A percentile compares a stretch with the other conserved stretches of the same genome.
phyloP scores from a whole-genome alignment of 2,329 filamentous ascomycete species.

The Colletotrichum sp. region DNA sequence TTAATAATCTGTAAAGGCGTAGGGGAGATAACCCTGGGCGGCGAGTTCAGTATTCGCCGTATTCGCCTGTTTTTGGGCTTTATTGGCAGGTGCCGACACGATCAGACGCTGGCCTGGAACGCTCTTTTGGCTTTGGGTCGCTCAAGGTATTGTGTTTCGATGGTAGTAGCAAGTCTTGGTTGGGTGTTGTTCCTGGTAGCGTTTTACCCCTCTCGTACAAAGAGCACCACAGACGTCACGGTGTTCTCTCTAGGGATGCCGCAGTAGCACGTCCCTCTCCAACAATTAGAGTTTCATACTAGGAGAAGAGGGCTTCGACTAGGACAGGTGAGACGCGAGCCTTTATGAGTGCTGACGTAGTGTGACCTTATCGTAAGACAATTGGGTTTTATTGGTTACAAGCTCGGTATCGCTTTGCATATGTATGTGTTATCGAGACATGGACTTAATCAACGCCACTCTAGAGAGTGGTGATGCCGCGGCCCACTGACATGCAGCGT shows the following conservation, averaged over 20 bases:
- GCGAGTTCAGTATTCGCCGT: background rate
- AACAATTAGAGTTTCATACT: conserved; percentile 3
- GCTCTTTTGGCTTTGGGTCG: background rate
- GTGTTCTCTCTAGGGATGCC: background rate
- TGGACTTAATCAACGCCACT: background rate
- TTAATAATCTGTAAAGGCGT: background rate
- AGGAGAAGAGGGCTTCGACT: background rate
- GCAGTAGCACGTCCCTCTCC: conserved; percentile 4
- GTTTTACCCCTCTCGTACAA: background rate
- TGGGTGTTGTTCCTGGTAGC: background rate
- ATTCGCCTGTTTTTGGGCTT: background rate
- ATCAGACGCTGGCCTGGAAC: background rate
- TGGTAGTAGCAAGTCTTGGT: background rate
- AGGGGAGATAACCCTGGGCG: background rate
- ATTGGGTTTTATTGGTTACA: background rate
- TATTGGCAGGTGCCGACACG: background rate
- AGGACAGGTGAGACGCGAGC: background rate
- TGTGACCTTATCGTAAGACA: background rate
- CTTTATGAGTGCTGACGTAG: background rate
- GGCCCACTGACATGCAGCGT: background rate
- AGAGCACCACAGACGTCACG: background rate
- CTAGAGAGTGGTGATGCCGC: background rate
- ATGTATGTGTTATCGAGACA: background rate
- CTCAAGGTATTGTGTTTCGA: background rate
- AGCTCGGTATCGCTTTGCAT: background rate